Evolutionary conservation across 805 yeast genomes (phyloP).

Genomic region (Candida easanensis): DNA sequence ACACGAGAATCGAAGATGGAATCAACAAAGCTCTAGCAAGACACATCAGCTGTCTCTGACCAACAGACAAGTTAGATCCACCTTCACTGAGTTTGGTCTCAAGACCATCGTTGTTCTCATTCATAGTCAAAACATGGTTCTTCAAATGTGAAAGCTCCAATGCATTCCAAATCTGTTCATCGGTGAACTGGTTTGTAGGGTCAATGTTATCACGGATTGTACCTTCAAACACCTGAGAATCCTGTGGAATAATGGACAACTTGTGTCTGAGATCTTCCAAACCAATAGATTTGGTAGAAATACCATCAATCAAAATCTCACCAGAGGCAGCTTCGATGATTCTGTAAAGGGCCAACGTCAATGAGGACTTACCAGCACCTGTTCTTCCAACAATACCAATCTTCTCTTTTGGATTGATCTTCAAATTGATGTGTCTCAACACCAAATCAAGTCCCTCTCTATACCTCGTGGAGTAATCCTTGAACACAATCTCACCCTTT

Average conservation of each 20-base stretch:
- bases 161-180: constrained; percentile 81
- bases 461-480: constrained; percentile 78
- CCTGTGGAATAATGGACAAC: constrained; percentile 88
- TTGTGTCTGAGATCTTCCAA: constrained; percentile 72
- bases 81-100: constrained; percentile 60
- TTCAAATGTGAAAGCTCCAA: constrained; percentile 77
- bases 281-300: constrained; percentile 67
- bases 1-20: constrained; percentile 58
- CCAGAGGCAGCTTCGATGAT: constrained; percentile 77
- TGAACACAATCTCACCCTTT: constrained; percentile 63
- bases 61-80: constrained; percentile 70
- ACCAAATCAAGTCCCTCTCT: constrained; percentile 80
- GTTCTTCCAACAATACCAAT: constrained; percentile 96
- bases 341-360: constrained; percentile 81
- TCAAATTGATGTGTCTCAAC: constrained; percentile 61
- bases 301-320: constrained; percentile 66
- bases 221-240: constrained; percentile 89
- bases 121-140: constrained; percentile 54
- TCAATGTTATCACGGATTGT: constrained; percentile 82
- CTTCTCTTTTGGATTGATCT: constrained; percentile 73
- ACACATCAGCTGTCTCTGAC: constrained; percentile 80
- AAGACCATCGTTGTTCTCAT: constrained; percentile 52
- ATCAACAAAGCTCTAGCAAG: constrained; percentile 74
- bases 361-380: constrained; percentile 92
- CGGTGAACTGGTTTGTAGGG: constrained; percentile 66